A percentile compares a stretch with the other conserved stretches of the same genome.
Conservation (phyloP, 352 stramenopile genomes). For the Thalassiosira ordinaria region DNA sequence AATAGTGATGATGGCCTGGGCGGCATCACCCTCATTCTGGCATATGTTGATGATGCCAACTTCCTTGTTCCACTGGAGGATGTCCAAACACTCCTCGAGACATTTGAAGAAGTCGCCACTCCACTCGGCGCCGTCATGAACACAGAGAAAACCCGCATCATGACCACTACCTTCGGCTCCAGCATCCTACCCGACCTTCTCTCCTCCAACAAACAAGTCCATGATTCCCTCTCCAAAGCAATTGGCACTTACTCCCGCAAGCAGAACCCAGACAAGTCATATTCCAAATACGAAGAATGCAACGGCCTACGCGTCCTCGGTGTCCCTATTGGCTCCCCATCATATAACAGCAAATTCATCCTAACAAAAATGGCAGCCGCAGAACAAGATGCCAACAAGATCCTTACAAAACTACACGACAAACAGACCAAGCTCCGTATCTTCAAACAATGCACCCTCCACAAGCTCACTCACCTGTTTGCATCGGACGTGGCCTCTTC, state of each 20-base stretch:
- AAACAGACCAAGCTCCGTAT: constrained; percentile 12
- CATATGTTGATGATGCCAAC: constrained; percentile 34
- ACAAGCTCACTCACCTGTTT: constrained; percentile 47
- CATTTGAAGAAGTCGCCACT: constrained; percentile 6
- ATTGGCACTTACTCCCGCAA: neutral
- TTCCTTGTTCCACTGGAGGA: constrained; percentile 24
- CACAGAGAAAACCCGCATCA: constrained; percentile 26
- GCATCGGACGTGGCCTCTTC: constrained; percentile 5
- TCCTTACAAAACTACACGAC: neutral
- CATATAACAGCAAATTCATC: constrained; percentile 13
- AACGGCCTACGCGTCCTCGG: constrained; percentile 18
- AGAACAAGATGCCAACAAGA: neutral
- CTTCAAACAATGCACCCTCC: constrained; percentile 17
- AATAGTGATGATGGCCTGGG: neutral
- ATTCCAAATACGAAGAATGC: neutral
- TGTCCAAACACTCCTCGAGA: constrained; percentile 12
- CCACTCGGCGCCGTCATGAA: constrained; percentile 14
- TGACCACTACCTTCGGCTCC: constrained; percentile 1
- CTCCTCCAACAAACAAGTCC: neutral
- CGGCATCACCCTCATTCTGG: neutral
- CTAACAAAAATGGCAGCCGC: neutral
- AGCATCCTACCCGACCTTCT: neutral
- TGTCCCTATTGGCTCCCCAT: constrained; percentile 15
- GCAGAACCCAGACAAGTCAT: neutral
- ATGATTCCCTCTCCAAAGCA: neutral